Percentiles rank a stretch among this genome's conserved stretches.
Evolutionary conservation across 2,329 filamentous ascomycete species (phyloP).

Genomic region (Hypoxylon sp.): DNA sequence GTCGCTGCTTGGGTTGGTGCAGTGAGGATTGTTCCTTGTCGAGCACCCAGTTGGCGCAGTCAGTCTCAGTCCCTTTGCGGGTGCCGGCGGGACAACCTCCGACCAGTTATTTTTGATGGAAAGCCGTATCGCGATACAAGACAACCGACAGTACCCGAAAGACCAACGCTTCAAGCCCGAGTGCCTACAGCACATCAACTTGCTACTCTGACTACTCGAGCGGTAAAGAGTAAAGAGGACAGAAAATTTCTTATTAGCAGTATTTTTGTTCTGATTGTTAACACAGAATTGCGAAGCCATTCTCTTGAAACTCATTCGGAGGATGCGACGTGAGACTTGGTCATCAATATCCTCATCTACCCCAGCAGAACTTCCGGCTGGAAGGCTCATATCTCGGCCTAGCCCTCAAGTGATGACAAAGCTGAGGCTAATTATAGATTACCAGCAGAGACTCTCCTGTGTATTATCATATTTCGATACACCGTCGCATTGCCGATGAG

Average conservation of each 20-base stretch:
- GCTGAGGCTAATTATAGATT: constrained; percentile 28
- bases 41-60: not conserved
- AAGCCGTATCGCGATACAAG: not conserved
- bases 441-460: not conserved
- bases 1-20: not conserved
- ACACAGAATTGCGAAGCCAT: not conserved
- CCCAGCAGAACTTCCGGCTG: constrained; percentile 1
- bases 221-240: not conserved
- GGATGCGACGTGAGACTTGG: not conserved
- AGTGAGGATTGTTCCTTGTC: not conserved
- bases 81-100: not conserved
- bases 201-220: not conserved
- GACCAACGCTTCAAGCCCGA: not conserved
- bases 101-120: not conserved
- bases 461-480: constrained; percentile 1
- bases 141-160: constrained; percentile 7
- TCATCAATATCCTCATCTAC: constrained; percentile 2
- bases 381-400: constrained; percentile 10
- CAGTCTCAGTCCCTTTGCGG: not conserved
- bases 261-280: not conserved
- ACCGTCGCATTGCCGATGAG: constrained; percentile 31
- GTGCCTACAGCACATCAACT: not conserved
- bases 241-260: not conserved
- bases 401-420: not conserved
- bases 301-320: not conserved